Evolutionary conservation across 1,284 basidiomycete genomes (phyloP).

Genomic region (Tylopilus orsonianus): DNA sequence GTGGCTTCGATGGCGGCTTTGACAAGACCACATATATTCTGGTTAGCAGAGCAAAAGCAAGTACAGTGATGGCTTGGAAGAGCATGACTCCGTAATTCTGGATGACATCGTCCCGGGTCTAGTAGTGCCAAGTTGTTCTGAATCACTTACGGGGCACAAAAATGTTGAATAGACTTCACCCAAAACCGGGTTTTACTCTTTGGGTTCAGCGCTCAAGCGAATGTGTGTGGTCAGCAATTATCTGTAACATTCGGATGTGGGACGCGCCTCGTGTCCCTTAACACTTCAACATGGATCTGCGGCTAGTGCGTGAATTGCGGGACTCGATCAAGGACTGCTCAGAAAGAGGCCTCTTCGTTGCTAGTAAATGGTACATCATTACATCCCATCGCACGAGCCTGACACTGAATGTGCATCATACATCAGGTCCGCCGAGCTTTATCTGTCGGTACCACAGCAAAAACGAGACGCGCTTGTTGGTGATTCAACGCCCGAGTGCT

Average conservation of each 20-base stretch:
- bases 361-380: slow-evolving; percentile 68
- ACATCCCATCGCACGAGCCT: slow-evolving; percentile 10
- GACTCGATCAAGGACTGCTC: slow-evolving; percentile 59
- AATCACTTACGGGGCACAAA: neutral
- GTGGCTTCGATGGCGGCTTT: slow-evolving; percentile 11
- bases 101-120: neutral
- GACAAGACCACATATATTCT: slow-evolving; percentile 24
- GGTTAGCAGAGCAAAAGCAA: slow-evolving; percentile 19
- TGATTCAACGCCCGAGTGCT: slow-evolving; percentile 34
- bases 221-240: no score
- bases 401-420: slow-evolving; percentile 14
- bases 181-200: no score
- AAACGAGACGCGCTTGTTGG: slow-evolving; percentile 40
- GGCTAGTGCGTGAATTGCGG: slow-evolving; percentile 46
- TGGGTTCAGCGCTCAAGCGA: no score
- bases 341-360: slow-evolving; percentile 55
- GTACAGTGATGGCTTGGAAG: slow-evolving; percentile 8
- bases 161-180: no score
- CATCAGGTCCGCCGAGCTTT: slow-evolving; percentile 69
- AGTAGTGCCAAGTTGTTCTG: neutral
- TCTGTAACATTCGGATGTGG: no score
- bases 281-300: slow-evolving; percentile 28
- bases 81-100: slow-evolving; percentile 17
- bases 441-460: slow-evolving; percentile 56
- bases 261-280: no score